Evolutionary conservation across 352 stramenopile species (phyloP), one percentile per base, ranked within the genome.

Genomic region (Globisporangium takayamanum): DNA sequence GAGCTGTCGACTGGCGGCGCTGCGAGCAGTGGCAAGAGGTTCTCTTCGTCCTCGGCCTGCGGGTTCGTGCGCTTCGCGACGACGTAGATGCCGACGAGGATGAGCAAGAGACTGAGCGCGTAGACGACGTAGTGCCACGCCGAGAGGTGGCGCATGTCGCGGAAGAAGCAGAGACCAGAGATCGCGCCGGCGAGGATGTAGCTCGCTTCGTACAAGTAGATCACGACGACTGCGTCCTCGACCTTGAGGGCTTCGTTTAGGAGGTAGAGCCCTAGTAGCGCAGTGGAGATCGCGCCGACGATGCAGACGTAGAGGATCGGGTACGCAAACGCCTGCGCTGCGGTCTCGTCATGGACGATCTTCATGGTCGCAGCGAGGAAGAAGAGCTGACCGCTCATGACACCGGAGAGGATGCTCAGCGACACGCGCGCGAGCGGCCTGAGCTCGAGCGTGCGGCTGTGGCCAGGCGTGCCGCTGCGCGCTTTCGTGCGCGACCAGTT

Each of bases 181-280:
- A 93, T 73, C 1, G 83, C 83, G 10, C 83, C 83, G 7, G 74
- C 53, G 57, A 89, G 65, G 60, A 93, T 89, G 64, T 91, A 88
- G 59, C 78, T 90, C 20, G 80, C 80, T 53, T 93, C 80, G 64
- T 93, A 93, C 6, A 93, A 57, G 30, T 91, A 91, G 53, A 93
- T 91, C 7, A 93, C 80, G 60, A 91, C 80, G 2, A 93, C 78
- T 0, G 80, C 83, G 46, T 93, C 83, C 57, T 93, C 82, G 16
- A 90, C 79, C n/a, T 85, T 79, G 18, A 93, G 80, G 14, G 83
- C 80, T 26, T 84, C 76, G 33, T 91, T 93, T 15, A 93, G 68
- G 18, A 93, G 50, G 49, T 90, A 89, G 5, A 93, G 57, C 0
- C 83, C 83, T 16, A 80, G 63, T 1, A 91, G 50, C n/a, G 80